phyloP scores from a whole-genome alignment of 176 grass and related monocot species.

The Elaeis guineensis region DNA sequence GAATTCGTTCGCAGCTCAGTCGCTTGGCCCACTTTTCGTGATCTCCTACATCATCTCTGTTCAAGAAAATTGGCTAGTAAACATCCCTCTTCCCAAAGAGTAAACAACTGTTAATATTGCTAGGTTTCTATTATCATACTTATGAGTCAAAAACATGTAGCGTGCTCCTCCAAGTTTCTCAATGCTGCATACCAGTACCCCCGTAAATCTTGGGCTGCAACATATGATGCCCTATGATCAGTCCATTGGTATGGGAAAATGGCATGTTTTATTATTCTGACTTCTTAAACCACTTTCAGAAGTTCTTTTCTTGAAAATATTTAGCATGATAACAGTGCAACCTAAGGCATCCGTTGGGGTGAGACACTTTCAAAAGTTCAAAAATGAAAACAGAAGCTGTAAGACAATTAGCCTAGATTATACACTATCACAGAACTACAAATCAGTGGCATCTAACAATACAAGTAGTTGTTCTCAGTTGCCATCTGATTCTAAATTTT shows the following conservation, averaged over 20 bases:
- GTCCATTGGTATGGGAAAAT: background rate
- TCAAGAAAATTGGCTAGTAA: conserved; percentile 2
- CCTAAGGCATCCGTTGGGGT: no score
- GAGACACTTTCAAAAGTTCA: no score
- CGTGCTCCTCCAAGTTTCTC: conserved; percentile 61
- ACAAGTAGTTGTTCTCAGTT: background rate
- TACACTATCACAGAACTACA: no score
- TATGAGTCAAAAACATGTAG: conserved; percentile 87
- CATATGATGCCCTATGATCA: background rate
- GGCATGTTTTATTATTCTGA: background rate
- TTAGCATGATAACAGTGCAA: no score
- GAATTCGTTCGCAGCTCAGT: conserved; percentile 68
- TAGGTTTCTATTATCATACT: conserved; percentile 27
- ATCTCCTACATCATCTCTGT: conserved; percentile 77
- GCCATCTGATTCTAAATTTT: background rate
- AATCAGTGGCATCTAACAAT: background rate
- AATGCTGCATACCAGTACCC: conserved; percentile 36
- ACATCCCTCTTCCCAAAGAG: conserved; percentile 2
- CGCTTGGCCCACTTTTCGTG: conserved; percentile 67
- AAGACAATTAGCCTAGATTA: no score
- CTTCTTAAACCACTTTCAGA: background rate
- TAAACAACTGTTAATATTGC: conserved; percentile 7
- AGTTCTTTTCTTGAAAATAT: no score
- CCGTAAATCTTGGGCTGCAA: conserved; percentile 63
- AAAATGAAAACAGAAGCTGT: no score